Percentiles rank a stretch among this genome's conserved stretches.
Conservation (phyloP, 352 stramenopile genomes). For the Globisporangium uncinulatum region DNA sequence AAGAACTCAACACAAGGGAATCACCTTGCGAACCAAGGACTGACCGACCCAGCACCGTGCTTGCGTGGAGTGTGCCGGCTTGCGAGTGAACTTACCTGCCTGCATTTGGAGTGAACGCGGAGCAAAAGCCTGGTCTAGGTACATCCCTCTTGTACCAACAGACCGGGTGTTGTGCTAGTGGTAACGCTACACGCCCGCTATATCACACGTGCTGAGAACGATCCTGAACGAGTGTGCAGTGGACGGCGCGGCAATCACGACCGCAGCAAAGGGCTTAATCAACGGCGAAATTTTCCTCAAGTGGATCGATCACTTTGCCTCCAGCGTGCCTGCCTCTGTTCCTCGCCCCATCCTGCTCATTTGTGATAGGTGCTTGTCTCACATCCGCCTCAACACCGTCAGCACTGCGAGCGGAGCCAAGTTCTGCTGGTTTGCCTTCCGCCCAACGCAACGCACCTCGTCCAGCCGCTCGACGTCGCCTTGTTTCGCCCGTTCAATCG, state of each 20-base stretch:
- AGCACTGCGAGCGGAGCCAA: background rate
- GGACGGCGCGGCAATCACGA: background rate
- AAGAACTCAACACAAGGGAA: no score
- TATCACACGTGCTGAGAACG: no score
- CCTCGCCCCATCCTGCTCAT: background rate
- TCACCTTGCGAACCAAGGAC: no score
- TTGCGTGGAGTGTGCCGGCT: no score
- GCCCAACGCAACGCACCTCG: slow-evolving; percentile 6
- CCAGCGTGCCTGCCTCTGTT: background rate
- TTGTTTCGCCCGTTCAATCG: slow-evolving; percentile 4
- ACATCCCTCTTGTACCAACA: no score
- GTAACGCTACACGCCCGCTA: no score
- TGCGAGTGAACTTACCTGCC: no score
- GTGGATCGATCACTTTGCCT: slow-evolving; percentile 3
- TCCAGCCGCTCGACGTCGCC: slow-evolving; percentile 8
- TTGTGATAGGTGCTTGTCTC: background rate
- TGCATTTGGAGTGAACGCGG: no score
- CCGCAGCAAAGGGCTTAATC: background rate
- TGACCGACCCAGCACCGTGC: no score
- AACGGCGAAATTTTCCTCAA: background rate
- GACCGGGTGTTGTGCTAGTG: no score
- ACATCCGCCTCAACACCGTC: no score
- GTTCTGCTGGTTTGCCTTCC: slow-evolving; percentile 2
- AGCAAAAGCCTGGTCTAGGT: no score
- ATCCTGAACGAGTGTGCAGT: slow-evolving; percentile 1